Base-by-base conservation (phyloP, 768 basidiomycete species). In the Leccinum pellstonianum region DNA sequence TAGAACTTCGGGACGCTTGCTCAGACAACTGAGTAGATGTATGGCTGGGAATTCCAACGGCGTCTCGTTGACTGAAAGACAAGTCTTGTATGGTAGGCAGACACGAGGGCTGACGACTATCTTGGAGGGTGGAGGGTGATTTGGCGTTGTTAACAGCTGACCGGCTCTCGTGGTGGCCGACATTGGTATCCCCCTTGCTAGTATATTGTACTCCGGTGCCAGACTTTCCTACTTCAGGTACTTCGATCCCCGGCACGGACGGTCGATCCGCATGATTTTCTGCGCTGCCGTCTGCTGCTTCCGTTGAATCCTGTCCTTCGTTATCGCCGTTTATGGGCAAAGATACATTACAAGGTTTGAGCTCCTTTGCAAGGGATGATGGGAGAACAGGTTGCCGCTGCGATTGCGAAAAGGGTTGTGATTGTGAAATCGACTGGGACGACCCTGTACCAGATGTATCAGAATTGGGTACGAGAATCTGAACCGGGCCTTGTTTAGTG, bases 381-480 rank as follows among this genome's bases (percentile, higher is more conserved):
- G 61, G 52, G 41, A 72, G 60, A 21, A 8, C 35, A 17, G 55
- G 23, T 38, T 70, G 69, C 35, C 75, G 75, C 55, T 76, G 77
- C 4, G 76, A 75, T 10, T 66, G 64, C n/a, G 65, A 62, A 29
- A 56, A 59, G 21, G 27, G 48, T 31, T 68, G 72, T 4, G 67
- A 65, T 43, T 76, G 75, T 12, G 70, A 68, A 35, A 70, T 67
- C 64, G 65, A 37, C 19, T 66, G 70, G 55, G 77, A 77, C 3
- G 75, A 77, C 33, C 71, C 71, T 10, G 71, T 68, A 35, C 67
- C 73, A 1, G 82, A 85, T 1, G 79, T 77, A 62, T 86, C 84
- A 10, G 84, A 84, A 64, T 84, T 81, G 4, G 84, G 83, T 8
- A 77, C 84, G 23, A 86, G 68, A n/a, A 86, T 75, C 17, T 74